Conservation (phyloP, 2,329 filamentous ascomycete genomes). For the Colletotrichum gigasporum region DNA sequence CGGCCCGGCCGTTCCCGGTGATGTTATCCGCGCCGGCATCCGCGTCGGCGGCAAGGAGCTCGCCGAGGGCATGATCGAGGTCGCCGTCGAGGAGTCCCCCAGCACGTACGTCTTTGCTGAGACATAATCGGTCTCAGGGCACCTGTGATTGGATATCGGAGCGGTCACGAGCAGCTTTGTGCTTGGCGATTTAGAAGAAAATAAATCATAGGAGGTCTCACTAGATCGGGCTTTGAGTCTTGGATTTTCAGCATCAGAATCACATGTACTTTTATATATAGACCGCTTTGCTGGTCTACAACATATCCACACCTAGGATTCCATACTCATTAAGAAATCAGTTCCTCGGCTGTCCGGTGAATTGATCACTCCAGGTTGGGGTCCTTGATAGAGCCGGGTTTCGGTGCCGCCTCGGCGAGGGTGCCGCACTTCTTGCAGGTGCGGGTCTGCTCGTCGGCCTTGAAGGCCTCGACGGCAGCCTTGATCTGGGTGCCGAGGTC, state of each 20-base stretch:
- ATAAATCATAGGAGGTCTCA: not conserved
- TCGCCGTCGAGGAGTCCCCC: conserved; percentile 81
- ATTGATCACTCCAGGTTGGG: conserved; percentile 62
- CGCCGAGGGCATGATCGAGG: conserved; percentile 85
- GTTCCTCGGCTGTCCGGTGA: no score
- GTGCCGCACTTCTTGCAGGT: conserved; percentile 81
- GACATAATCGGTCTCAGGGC: conserved; percentile 58
- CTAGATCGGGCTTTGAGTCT: not conserved
- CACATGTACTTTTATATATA: conserved; percentile 21
- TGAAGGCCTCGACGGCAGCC: conserved; percentile 85
- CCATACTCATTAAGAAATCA: no score
- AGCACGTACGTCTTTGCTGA: conserved; percentile 81
- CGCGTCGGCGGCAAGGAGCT: conserved; percentile 83
- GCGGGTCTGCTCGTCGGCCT: conserved; percentile 70
- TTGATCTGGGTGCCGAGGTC: conserved; percentile 96
- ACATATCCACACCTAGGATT: not conserved
- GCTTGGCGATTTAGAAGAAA: not conserved
- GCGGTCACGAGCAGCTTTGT: not conserved
- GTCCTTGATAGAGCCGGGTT: conserved; percentile 65
- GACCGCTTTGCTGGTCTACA: conserved; percentile 17
- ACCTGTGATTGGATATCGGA: not conserved
- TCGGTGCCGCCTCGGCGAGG: conserved; percentile 77
- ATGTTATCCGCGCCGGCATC: conserved; percentile 87
- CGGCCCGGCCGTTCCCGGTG: conserved; percentile 83
- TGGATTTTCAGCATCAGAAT: not conserved